These are phyloP conservation scores for Coelastrella sp. DNA, from an alignment of 139 green algal genomes.

Conservation along the genomic window DNA sequence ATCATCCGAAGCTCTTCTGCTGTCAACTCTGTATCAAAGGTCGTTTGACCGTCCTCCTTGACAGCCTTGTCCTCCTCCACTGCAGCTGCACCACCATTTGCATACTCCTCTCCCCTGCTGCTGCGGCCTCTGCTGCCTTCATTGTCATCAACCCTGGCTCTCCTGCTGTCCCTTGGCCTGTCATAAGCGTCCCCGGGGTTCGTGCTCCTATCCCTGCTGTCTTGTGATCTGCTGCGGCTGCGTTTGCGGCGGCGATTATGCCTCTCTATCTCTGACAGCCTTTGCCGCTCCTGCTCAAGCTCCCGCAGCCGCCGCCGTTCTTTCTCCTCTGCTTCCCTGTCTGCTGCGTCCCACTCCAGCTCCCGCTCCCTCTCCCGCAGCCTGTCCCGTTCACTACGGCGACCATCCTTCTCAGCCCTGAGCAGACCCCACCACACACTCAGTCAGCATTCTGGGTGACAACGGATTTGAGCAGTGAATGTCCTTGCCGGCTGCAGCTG, in stretches of 20 bases:
- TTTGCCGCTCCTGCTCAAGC: conserved; percentile 16
- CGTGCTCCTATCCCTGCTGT: neutral
- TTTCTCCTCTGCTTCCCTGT: conserved; percentile 31
- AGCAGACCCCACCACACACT: neutral
- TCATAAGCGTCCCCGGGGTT: neutral
- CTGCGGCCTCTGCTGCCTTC: conserved; percentile 24
- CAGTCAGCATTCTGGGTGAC: neutral
- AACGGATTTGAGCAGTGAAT: too few species aligned
- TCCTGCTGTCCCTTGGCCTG: neutral
- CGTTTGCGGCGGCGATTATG: neutral
- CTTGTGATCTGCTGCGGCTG: conserved; percentile 10
- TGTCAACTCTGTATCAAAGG: conserved; percentile 81
- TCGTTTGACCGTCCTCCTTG: conserved; percentile 43
- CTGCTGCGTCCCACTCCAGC: conserved; percentile 29
- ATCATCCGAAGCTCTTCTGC: conserved; percentile 90
- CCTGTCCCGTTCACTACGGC: neutral
- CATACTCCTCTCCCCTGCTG: neutral
- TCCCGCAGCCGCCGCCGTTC: conserved; percentile 12
- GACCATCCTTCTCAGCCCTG: neutral
- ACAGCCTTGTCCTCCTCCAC: neutral
- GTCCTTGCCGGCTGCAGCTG: too few species aligned
- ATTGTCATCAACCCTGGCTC: neutral
- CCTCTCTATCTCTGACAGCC: conserved; percentile 30
- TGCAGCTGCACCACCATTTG: conserved; percentile 27
- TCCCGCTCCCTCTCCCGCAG: conserved; percentile 40